Conservation (phyloP, 306 rosid species). For the Sindora glabra region DNA sequence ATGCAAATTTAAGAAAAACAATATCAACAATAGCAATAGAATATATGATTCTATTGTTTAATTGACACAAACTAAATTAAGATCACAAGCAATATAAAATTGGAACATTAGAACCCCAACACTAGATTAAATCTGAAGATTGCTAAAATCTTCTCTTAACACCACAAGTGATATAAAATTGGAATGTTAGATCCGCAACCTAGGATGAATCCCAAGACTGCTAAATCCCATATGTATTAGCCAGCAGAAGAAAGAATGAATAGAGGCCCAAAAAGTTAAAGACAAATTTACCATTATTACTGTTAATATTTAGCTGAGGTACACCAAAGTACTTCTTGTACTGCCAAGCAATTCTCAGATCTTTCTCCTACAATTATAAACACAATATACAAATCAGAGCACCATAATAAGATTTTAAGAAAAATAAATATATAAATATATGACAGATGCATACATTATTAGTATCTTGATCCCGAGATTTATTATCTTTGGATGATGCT, state of each 20-base stretch:
- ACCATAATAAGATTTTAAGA: not conserved
- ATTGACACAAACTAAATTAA: too few species aligned
- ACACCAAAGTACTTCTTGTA: constrained; percentile 83
- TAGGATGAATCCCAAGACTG: too few species aligned
- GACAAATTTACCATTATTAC: constrained; percentile 37
- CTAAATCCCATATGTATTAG: too few species aligned
- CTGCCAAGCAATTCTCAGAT: constrained; percentile 92
- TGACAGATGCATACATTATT: constrained; percentile 39
- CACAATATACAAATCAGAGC: constrained; percentile 1
- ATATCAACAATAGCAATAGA: not conserved
- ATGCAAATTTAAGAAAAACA: too few species aligned
- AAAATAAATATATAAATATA: not conserved
- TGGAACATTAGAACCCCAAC: too few species aligned
- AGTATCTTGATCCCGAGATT: constrained; percentile 30
- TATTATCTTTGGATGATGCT: constrained; percentile 46
- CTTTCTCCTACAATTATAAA: constrained; percentile 53
- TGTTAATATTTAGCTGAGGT: constrained; percentile 37
- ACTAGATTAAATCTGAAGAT: too few species aligned
- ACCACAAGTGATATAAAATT: too few species aligned
- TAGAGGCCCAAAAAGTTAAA: not conserved
- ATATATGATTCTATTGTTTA: not conserved
- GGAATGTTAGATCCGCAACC: too few species aligned
- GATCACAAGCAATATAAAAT: too few species aligned
- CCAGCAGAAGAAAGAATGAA: too few species aligned
- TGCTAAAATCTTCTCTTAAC: too few species aligned